Base-by-base conservation (phyloP, 192 early-diverging fungal genomes). In the Rhizoclosmatium sp. region DNA sequence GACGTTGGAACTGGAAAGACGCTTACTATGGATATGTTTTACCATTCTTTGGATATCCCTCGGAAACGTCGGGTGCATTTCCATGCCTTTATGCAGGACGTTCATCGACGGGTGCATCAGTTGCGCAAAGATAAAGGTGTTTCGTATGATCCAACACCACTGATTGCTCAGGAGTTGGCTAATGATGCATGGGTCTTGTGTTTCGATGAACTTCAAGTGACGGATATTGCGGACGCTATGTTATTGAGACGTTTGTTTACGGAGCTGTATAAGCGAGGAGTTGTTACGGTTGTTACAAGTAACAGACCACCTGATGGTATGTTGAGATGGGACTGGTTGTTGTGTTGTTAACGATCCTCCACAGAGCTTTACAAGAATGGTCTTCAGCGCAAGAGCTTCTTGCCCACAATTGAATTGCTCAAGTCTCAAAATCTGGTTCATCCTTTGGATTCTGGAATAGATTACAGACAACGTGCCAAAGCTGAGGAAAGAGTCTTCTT, bases 211-310 rank as follows among this genome's bases (percentile, higher is more conserved):
- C 93, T 99, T 65, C 95, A 96, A 78, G 98, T 99, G 4, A 99
- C 98, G 2, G 95, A 99, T 81, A 98, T 99, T 75, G 94, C 94
- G 3, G 98, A 99, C 81, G 97, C 97, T 70, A 97, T 97, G 97
- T 91, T 97, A 46, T 76, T 97, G 61, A 86, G 96, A 56, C 90
- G 91, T 3, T 84, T 98, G 41, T 90, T 97, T 72, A 87, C 89
- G 1, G 94, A 96, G 80, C 84, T 99, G 44, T 95, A 97, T 71
- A 82, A 87, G 3, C 79, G 91, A 47, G 96, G 96, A 46, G 93
- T 98, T 0, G 93, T 99, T 1, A 80, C 97, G 21, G 93, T 99
- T 2, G 94, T 95, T 12, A 99, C 96, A 0, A 96, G 94, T 4
- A 99, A 99, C 81, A 86, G 98, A 41, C 96, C 93, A 60, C 98